Conservation (phyloP, 371 early-diverging fungal species). For the Entomophthora muscae region DNA sequence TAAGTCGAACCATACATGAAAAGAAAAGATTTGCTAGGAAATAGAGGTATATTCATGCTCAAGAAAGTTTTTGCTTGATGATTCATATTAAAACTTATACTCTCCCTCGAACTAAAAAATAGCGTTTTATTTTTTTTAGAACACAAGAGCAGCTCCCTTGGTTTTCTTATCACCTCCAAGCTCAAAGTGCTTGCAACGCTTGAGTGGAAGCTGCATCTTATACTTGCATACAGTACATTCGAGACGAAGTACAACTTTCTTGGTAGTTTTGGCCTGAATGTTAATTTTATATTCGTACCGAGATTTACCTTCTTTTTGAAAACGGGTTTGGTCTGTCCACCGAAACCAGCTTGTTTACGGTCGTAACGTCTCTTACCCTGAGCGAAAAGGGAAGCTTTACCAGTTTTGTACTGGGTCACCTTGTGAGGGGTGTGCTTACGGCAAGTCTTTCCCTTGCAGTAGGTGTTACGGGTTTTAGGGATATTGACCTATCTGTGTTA, state of each 20-base stretch:
- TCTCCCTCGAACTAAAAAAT: too few species aligned
- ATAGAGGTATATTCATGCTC: too few species aligned
- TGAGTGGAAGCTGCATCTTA: constrained; percentile 85
- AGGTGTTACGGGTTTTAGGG: constrained; percentile 30
- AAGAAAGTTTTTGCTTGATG: too few species aligned
- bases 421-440: constrained; percentile 97
- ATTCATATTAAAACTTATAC: too few species aligned
- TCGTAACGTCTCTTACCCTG: constrained; percentile 89
- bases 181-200: constrained; percentile 99
- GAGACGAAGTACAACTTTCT: constrained; percentile 96
- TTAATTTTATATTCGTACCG: not conserved
- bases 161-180: constrained; percentile 98
- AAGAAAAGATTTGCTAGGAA: too few species aligned
- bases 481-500: constrained; percentile 23
- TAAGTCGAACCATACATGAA: too few species aligned
- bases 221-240: constrained; percentile 98
- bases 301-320: constrained; percentile 51
- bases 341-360: constrained; percentile 85
- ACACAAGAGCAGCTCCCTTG: constrained; percentile 23
- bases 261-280: constrained; percentile 85
- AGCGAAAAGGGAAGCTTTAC: constrained; percentile 93
- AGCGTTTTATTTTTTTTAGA: too few species aligned
- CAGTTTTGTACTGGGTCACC: constrained; percentile 98
- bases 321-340: constrained; percentile 99
- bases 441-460: constrained; percentile 94